These are phyloP conservation scores for Suillus weaverae DNA, from an alignment of 768 basidiomycete species.

Conservation along the genomic window DNA sequence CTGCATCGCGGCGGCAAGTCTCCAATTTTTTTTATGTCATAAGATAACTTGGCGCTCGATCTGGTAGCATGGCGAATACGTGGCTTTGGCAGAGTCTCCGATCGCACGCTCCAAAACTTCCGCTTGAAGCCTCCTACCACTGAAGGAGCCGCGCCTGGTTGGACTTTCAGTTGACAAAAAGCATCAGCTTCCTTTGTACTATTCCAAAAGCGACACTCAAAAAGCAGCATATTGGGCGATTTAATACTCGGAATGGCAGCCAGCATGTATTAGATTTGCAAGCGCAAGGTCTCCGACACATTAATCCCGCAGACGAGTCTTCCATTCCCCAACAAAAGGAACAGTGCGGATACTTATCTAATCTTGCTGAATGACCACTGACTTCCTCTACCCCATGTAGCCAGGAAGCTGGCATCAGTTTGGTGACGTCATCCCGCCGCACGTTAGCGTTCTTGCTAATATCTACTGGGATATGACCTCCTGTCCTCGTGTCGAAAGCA, in stretches of 20 bases:
- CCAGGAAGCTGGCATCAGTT: neutral
- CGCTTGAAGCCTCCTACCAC: neutral
- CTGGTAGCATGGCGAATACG: neutral
- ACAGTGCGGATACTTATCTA: neutral
- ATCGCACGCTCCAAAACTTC: neutral
- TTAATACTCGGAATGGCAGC: neutral
- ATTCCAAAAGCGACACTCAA: neutral
- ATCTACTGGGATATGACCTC: neutral
- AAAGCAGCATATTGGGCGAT: neutral
- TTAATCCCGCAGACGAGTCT: neutral
- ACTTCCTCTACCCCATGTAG: neutral
- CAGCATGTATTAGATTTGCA: neutral
- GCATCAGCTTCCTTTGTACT: neutral
- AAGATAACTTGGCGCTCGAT: neutral
- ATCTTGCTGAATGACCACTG: no score
- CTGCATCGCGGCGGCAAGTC: no score
- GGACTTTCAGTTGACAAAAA: neutral
- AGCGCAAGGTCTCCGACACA: neutral
- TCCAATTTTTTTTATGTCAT: no score
- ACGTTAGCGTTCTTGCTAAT: neutral
- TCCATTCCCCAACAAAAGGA: slow-evolving; percentile 1
- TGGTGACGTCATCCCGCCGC: neutral
- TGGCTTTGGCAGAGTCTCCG: neutral
- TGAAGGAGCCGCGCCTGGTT: neutral
- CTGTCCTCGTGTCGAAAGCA: neutral